These are phyloP conservation scores for Avena sativa DNA, from an alignment of 176 grass and related monocot species.

Conservation along the genomic window DNA sequence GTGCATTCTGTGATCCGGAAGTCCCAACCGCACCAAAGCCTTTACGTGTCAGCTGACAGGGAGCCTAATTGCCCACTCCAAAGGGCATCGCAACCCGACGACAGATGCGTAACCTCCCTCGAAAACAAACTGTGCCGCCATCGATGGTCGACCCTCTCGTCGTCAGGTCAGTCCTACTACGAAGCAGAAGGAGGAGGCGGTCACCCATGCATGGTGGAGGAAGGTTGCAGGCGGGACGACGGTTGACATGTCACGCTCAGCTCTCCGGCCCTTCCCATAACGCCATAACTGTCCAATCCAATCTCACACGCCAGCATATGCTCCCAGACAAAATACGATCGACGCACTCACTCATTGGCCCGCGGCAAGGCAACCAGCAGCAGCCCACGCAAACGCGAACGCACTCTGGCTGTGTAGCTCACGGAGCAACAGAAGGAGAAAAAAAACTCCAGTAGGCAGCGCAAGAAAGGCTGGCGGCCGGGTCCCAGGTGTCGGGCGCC, in stretches of 20 bases:
- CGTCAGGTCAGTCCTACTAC: neutral
- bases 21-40: neutral
- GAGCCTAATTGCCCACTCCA: neutral
- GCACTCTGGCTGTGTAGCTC: neutral
- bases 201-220: neutral
- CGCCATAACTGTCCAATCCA: neutral
- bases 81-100: neutral
- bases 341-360: constrained; percentile 39
- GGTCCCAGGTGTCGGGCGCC: neutral
- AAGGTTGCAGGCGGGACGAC: neutral
- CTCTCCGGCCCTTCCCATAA: neutral
- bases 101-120: neutral
- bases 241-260: constrained; percentile 47
- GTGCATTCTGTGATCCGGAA: neutral
- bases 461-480: constrained; percentile 17
- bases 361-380: constrained; percentile 23
- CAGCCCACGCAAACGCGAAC: neutral
- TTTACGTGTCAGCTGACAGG: neutral
- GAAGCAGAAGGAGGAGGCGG: neutral
- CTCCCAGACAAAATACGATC: neutral
- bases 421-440: neutral
- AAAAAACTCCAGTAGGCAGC: no score
- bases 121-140: neutral
- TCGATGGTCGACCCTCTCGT: no score
- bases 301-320: neutral